Conservation (phyloP, 768 basidiomycete species). For the Suillus spraguei region DNA sequence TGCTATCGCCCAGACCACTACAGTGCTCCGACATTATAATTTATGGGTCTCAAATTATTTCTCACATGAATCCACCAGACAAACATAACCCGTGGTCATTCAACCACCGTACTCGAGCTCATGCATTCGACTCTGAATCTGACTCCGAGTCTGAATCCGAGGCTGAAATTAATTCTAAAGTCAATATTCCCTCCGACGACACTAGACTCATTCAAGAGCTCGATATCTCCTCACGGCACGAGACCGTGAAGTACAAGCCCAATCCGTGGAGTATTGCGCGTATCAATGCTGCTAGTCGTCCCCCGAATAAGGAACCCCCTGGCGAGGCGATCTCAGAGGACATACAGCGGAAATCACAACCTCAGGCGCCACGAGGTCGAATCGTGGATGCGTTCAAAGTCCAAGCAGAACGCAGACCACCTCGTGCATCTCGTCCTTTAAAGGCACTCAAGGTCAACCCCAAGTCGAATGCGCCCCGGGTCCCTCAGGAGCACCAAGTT, state of each 20-base stretch:
- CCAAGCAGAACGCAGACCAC: slow-evolving; percentile 32
- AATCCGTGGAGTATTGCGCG: slow-evolving; percentile 85
- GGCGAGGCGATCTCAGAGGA: neutral
- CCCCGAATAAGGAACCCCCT: slow-evolving; percentile 12
- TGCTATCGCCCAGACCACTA: neutral
- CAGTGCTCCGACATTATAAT: neutral
- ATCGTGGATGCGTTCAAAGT: slow-evolving; percentile 52
- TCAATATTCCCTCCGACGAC: slow-evolving; percentile 23
- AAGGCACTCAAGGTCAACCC: slow-evolving; percentile 8
- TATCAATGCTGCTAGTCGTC: slow-evolving; percentile 68
- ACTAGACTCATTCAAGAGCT: slow-evolving; percentile 46
- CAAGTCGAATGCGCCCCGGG: slow-evolving; percentile 13
- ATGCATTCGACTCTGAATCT: slow-evolving; percentile 20
- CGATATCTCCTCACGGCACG: slow-evolving; percentile 62
- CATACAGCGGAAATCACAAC: slow-evolving; percentile 8
- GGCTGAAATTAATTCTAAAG: slow-evolving; percentile 13
- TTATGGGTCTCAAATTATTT: neutral
- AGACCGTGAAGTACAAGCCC: slow-evolving; percentile 65
- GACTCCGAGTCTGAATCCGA: slow-evolving; percentile 26
- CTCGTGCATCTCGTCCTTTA: neutral
- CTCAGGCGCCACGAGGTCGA: slow-evolving; percentile 27
- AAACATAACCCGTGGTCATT: slow-evolving; percentile 28
- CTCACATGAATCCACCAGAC: neutral
- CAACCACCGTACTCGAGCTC: slow-evolving; percentile 21
- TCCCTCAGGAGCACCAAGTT: slow-evolving; percentile 22